Conservation (phyloP, 1,139 yeast genomes). For the Nakaseomyces sp. region DNA sequence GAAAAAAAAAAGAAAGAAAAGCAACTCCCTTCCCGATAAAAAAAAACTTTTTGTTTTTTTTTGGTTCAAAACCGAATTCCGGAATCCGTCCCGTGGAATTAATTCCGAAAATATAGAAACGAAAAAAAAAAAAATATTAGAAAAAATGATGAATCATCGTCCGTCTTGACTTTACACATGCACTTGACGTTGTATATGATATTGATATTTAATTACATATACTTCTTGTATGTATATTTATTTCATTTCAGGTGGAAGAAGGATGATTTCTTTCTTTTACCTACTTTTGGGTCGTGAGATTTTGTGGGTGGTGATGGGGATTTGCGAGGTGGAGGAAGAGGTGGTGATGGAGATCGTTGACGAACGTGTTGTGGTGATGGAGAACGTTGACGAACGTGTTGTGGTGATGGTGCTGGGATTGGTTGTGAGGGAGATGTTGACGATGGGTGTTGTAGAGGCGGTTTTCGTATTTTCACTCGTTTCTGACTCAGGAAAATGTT, state of each 20-base stretch:
- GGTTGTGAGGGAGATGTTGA: neutral
- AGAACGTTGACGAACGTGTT: neutral
- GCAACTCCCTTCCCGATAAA: too few species aligned
- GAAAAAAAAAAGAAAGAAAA: too few species aligned
- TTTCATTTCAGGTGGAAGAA: slow-evolving; percentile 1
- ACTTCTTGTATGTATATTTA: too few species aligned
- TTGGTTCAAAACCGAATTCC: too few species aligned
- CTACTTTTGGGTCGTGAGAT: neutral
- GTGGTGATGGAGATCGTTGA: neutral
- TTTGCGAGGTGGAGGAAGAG: neutral
- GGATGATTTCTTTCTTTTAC: slow-evolving; percentile 4
- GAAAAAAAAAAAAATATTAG: too few species aligned
- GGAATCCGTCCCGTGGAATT: too few species aligned
- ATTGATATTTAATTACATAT: neutral
- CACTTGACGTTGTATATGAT: too few species aligned
- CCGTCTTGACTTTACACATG: too few species aligned
- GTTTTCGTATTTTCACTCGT: slow-evolving; percentile 9
- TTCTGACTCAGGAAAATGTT: slow-evolving; percentile 16
- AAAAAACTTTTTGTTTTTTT: too few species aligned
- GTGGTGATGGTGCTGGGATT: neutral
- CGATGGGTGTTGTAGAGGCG: too few species aligned
- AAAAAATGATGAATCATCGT: too few species aligned
- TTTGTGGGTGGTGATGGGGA: neutral
- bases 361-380: neutral
- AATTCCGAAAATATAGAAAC: neutral